Evolutionary conservation across 2,329 filamentous ascomycete genomes (phyloP).

Genomic region (Aureobasidium uvarum): DNA sequence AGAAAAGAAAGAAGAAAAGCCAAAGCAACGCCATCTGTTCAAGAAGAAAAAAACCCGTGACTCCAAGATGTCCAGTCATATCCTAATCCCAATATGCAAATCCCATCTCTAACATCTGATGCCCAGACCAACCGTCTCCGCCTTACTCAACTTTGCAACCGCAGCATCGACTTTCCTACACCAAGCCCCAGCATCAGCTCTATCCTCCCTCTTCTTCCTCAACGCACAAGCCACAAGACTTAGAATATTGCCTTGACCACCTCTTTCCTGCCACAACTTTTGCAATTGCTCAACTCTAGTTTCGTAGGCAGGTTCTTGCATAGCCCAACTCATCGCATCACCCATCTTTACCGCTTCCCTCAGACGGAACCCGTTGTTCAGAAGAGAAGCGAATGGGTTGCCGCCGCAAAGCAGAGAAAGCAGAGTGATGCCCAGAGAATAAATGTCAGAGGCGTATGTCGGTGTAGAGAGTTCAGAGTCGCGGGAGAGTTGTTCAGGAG

Average conservation of each 20-base stretch:
- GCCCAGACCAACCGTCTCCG: constrained; percentile 1
- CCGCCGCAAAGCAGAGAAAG: constrained; percentile 45
- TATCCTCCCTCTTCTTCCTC: constrained; percentile 38
- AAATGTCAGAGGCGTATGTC: constrained; percentile 44
- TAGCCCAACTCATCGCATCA: constrained; percentile 43
- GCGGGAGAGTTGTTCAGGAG: constrained; percentile 36
- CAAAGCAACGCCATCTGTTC: not conserved
- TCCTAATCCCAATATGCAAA: not conserved
- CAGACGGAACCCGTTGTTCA: constrained; percentile 44
- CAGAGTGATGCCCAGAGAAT: constrained; percentile 48
- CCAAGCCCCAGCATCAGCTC: constrained; percentile 35
- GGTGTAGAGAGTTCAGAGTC: constrained; percentile 36
- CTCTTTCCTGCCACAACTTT: constrained; percentile 31
- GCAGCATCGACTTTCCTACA: not conserved
- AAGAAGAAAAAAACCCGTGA: too few relatives aligned
- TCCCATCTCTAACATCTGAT: constrained; percentile 1
- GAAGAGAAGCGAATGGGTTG: constrained; percentile 43
- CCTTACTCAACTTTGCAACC: not conserved
- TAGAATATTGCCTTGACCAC: constrained; percentile 34
- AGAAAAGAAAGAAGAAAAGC: not conserved
- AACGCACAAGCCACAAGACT: constrained; percentile 44
- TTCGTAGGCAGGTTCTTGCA: constrained; percentile 39
- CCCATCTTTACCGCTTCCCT: constrained; percentile 48
- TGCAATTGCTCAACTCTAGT: constrained; percentile 38
- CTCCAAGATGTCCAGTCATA: not conserved